Percentiles rank a stretch among this genome's conserved stretches.
phyloP scores from a whole-genome alignment of 106 monocot genomes.

The Dendrobium catenatum region DNA sequence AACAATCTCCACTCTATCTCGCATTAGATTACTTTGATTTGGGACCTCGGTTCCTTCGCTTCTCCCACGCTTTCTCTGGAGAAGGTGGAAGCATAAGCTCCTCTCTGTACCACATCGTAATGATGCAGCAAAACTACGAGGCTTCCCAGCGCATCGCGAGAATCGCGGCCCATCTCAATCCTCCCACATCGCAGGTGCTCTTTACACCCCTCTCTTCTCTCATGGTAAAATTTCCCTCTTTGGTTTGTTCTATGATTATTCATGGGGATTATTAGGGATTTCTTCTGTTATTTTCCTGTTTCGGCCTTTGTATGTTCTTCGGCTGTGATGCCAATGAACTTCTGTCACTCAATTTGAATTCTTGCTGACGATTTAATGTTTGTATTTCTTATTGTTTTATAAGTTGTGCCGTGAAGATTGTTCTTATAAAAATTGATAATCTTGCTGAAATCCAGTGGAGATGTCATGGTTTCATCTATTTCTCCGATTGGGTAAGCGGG shows the following conservation, averaged over 20 bases:
- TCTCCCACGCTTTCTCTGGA: background rate
- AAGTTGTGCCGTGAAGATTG: background rate
- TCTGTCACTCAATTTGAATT: background rate
- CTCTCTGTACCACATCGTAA: background rate
- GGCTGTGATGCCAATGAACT: background rate
- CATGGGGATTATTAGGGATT: background rate
- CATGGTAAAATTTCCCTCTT: background rate
- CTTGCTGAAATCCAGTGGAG: background rate
- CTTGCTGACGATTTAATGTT: background rate
- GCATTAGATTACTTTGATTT: background rate
- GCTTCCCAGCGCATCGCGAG: constrained; percentile 2
- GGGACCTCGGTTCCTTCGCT: background rate
- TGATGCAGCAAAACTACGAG: background rate
- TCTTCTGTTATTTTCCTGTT: background rate
- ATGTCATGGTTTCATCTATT: background rate
- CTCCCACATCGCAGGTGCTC: background rate
- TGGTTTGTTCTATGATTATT: background rate
- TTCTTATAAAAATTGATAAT: background rate
- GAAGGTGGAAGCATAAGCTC: background rate
- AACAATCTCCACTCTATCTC: background rate
- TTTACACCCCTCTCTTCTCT: background rate
- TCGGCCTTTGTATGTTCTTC: background rate
- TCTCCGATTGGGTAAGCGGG: background rate
- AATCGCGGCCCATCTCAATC: constrained; percentile 5
- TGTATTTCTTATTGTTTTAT: no score